Conservation (phyloP, 2,329 filamentous ascomycete species). For the Cytospora chrysosperma region DNA sequence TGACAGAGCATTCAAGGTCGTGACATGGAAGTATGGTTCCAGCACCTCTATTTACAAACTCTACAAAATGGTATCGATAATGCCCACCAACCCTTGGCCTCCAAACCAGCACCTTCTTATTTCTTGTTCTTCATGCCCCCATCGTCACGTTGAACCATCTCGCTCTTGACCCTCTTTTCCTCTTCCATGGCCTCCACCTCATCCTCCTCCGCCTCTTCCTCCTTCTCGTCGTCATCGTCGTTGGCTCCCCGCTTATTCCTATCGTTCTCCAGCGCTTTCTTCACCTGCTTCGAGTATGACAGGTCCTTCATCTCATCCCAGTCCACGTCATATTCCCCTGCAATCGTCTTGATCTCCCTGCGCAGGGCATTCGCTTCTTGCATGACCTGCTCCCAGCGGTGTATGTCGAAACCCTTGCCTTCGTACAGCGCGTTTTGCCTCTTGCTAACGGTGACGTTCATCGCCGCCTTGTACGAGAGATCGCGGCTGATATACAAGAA, state of each 20-base stretch:
- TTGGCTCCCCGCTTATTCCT: slow-evolving; percentile 39
- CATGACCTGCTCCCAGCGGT: slow-evolving; percentile 74
- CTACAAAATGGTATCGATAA: background rate
- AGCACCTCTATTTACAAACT: background rate
- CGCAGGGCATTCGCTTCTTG: slow-evolving; percentile 77
- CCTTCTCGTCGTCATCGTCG: slow-evolving; percentile 40
- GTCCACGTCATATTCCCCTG: slow-evolving; percentile 84
- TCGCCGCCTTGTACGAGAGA: slow-evolving; percentile 79
- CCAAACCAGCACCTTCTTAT: background rate
- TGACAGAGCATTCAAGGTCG: no score
- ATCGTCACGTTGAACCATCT: slow-evolving; percentile 20
- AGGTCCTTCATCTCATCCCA: slow-evolving; percentile 80
- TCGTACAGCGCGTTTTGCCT: slow-evolving; percentile 77
- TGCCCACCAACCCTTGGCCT: no score
- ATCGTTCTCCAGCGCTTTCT: slow-evolving; percentile 56
- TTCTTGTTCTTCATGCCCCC: slow-evolving; percentile 5
- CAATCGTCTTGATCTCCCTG: slow-evolving; percentile 75
- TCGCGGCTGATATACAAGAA: slow-evolving; percentile 91
- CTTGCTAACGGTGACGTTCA: slow-evolving; percentile 81
- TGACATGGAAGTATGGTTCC: no score
- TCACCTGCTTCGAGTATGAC: slow-evolving; percentile 56
- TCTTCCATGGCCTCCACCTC: slow-evolving; percentile 40
- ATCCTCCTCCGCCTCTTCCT: slow-evolving; percentile 41
- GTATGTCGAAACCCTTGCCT: slow-evolving; percentile 70
- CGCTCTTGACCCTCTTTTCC: slow-evolving; percentile 30